Base-by-base conservation (phyloP, 345 rosid species). In the sweet orange (Citrus sinensis) region DNA sequence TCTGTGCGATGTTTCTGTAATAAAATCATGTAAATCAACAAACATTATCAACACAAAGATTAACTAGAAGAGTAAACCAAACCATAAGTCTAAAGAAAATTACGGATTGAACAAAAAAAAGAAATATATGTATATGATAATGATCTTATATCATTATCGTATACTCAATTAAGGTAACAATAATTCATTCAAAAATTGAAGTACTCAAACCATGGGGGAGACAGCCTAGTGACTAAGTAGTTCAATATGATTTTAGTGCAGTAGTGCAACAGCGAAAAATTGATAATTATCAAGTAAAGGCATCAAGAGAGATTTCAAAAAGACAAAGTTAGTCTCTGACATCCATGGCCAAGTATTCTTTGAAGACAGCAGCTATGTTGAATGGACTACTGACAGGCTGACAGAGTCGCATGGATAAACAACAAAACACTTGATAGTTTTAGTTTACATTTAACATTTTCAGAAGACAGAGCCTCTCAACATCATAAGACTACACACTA, bases 1-100 rank as follows among this genome's bases (percentile, higher is more conserved):
- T 78, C 70, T 87, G 93, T 62, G 93, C 87, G 66, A 92, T 84
- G 74, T 85, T 91, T 83, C 95, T 88, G 89, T 73, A 80, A 73
- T 29, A 16, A 51, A 71, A 73, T 30, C 17, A 74, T 37, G 67
- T 24, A 16, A 60, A 67, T 79, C 29, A 39, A 56, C 22, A 34
- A 39, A 66, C 16, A 64, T 64, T 35, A 35, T 35, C 66, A 65
- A 39, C 35, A 54, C 39, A 58, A 69, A 27, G 63, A 29, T 29
- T 42, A 60, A 66, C 39, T 46, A 42, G 67, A 65, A 56, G 22
- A 71, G 67, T 51, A 62, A 61, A 60, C 19, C 20, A 63, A 14
- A 20, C 67, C 32, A 22, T 24, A 71, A 39, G 71, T 17, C 71
- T 17, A 67, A 68, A 78, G 4, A 71, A 60, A 39, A 75, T 39